Evolutionary conservation across 805 yeast genomes (phyloP).

Genomic region (Phaffomyces opuntiae): DNA sequence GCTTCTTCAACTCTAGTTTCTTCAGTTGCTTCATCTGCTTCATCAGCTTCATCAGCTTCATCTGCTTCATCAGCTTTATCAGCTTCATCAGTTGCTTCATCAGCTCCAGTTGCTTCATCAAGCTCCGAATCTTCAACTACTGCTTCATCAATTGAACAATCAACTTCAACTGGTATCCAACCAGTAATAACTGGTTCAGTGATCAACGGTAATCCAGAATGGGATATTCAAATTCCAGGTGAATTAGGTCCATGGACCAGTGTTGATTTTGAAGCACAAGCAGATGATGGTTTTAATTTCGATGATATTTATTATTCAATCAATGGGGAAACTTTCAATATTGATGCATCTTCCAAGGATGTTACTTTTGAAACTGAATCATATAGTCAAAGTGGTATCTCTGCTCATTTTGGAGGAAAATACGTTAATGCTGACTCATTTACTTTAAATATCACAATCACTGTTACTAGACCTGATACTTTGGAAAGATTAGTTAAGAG

Average conservation of each 20-base stretch:
- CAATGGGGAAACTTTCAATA: neutral
- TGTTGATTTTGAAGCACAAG: neutral
- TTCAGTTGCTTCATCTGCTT: neutral
- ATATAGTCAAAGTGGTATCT: neutral
- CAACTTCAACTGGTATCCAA: neutral
- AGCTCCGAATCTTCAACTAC: neutral
- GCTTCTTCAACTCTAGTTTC: neutral
- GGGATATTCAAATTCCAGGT: neutral
- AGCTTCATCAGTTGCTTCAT: neutral
- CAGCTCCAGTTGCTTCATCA: neutral
- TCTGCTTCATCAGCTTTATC: neutral
- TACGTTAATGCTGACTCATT: neutral
- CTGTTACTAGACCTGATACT: slow-evolving; percentile 12
- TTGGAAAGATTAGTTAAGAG: slow-evolving; percentile 8
- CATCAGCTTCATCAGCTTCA: neutral
- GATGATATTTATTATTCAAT: neutral
- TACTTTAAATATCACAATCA: neutral
- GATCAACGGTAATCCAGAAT: neutral
- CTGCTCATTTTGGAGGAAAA: slow-evolving; percentile 1
- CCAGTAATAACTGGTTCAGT: neutral
- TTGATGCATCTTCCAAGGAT: neutral
- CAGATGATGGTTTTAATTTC: neutral
- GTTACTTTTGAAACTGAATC: neutral
- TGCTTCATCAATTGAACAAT: neutral
- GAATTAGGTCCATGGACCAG: slow-evolving; percentile 1